These are phyloP conservation scores for Musa schizocarpa DNA, from an alignment of 176 grass and related monocot genomes.

Conservation along the genomic window DNA sequence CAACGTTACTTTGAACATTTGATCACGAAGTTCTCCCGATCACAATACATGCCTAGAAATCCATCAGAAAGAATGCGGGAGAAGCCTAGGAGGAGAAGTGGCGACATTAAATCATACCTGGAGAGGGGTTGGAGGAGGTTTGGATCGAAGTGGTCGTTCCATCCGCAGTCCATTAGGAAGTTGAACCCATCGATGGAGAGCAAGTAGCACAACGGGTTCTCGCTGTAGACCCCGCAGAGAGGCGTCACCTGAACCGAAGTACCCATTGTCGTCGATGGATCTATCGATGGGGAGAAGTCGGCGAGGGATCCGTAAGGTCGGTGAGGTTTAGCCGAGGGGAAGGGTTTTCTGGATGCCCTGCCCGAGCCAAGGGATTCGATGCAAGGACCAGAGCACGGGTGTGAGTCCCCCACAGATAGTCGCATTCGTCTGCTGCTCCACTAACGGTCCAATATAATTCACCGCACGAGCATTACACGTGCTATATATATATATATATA, in stretches of 20 bases:
- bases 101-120: constrained; percentile 19
- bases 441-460: no score
- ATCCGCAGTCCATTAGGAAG: constrained; percentile 93
- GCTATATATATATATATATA: no score
- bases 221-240: constrained; percentile 66
- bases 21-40: no score
- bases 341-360: neutral
- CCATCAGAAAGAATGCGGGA: neutral
- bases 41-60: no score
- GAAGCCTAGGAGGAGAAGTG: neutral
- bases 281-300: neutral
- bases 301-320: neutral
- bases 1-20: no score
- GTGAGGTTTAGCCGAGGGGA: neutral
- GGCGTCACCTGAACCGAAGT: constrained; percentile 94
- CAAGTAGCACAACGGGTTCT: constrained; percentile 64
- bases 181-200: constrained; percentile 86
- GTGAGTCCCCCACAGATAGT: neutral
- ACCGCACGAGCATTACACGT: no score
- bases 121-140: constrained; percentile 76
- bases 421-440: no score
- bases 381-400: neutral
- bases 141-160: constrained; percentile 82
- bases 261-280: constrained; percentile 35
- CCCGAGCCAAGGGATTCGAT: neutral